Evolutionary conservation across 352 stramenopile species (phyloP).

Genomic region (Pythium sukuiense): DNA sequence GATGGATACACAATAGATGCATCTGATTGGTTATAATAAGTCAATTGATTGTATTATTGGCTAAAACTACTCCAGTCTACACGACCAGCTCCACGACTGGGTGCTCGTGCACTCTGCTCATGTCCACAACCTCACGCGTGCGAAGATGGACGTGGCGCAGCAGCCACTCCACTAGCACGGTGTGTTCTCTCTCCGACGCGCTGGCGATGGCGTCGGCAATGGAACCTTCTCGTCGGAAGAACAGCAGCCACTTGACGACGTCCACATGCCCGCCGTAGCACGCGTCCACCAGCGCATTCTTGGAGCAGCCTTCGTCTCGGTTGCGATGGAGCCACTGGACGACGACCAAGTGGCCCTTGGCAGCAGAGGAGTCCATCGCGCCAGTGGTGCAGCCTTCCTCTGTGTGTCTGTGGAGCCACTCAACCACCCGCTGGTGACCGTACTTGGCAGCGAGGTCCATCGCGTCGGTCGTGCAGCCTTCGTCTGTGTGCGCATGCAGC

Average conservation of each 20-base stretch:
- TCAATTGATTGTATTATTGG: background rate
- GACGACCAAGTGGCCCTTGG: slow-evolving; percentile 28
- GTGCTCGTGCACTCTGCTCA: background rate
- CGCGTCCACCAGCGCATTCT: slow-evolving; percentile 42
- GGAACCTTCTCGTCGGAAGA: slow-evolving; percentile 38
- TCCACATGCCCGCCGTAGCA: slow-evolving; percentile 35
- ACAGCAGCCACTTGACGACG: slow-evolving; percentile 47
- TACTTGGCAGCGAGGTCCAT: slow-evolving; percentile 35
- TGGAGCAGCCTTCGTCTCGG: slow-evolving; percentile 43
- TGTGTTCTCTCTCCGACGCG: slow-evolving; percentile 17
- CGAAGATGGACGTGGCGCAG: slow-evolving; percentile 17
- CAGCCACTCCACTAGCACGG: slow-evolving; percentile 23
- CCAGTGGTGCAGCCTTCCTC: slow-evolving; percentile 25
- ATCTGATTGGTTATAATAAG: background rate
- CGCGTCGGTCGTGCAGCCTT: slow-evolving; percentile 31
- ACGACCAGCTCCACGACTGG: background rate
- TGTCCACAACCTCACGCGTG: background rate
- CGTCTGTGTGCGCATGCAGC: slow-evolving; percentile 17
- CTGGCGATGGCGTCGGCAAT: slow-evolving; percentile 28
- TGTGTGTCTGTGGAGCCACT: slow-evolving; percentile 31
- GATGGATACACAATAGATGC: background rate
- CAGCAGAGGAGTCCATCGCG: slow-evolving; percentile 34
- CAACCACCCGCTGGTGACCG: slow-evolving; percentile 31
- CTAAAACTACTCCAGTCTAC: background rate
- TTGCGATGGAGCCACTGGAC: slow-evolving; percentile 38